Conservation (phyloP, 2,329 filamentous ascomycete species). For the Coleophoma cylindrospora region DNA sequence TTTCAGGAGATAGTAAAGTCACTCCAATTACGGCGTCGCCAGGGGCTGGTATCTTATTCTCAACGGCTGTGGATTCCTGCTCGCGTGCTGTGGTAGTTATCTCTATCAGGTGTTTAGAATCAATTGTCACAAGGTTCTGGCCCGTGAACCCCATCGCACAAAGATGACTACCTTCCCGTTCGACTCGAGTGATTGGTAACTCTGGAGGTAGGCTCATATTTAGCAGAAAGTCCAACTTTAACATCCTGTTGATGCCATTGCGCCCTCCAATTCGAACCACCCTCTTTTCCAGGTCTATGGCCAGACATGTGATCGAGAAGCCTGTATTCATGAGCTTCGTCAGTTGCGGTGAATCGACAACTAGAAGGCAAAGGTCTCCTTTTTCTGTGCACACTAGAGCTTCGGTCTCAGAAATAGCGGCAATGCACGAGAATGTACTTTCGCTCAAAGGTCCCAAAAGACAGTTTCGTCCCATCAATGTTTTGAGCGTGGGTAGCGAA, state of each 20-base stretch:
- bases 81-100: conserved; percentile 35
- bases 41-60: conserved; percentile 53
- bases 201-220: conserved; percentile 23
- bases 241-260: conserved; percentile 37
- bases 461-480: conserved; percentile 82
- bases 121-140: conserved; percentile 67
- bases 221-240: conserved; percentile 41
- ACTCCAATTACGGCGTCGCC: conserved; percentile 70
- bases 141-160: conserved; percentile 65
- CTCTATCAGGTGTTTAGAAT: conserved; percentile 70
- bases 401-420: conserved; percentile 64
- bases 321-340: conserved; percentile 59
- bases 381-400: conserved; percentile 82
- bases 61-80: conserved; percentile 30
- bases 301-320: conserved; percentile 46
- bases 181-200: conserved; percentile 18
- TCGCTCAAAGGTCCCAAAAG: conserved; percentile 78
- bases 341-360: conserved; percentile 69
- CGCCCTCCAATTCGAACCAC: conserved; percentile 30
- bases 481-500: conserved; percentile 49
- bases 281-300: conserved; percentile 28
- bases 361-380: conserved; percentile 86
- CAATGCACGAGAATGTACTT: conserved; percentile 75
- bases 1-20: conserved; percentile 54
- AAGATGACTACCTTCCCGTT: conserved; percentile 34